Evolutionary conservation across 1,284 basidiomycete genomes (phyloP).

Genomic region (Ustilago nuda): DNA sequence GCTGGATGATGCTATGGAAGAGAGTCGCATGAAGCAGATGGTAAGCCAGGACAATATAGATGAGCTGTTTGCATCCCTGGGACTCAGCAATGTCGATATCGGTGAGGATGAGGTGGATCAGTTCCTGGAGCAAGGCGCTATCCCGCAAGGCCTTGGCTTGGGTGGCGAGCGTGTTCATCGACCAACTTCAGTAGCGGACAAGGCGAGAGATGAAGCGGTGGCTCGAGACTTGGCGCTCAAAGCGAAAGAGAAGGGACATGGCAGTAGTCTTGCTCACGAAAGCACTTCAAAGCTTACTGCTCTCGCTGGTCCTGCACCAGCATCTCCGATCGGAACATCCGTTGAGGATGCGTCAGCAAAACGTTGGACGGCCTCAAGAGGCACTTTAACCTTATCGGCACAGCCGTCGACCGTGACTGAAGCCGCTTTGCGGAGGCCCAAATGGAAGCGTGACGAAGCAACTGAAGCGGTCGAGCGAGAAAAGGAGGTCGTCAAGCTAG

Average conservation of each 20-base stretch:
- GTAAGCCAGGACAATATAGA: constrained; percentile 57
- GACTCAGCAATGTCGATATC: constrained; percentile 60
- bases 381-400: background rate
- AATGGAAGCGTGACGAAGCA: constrained; percentile 4
- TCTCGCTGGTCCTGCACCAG: constrained; percentile 13
- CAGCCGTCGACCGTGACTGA: constrained; percentile 4
- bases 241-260: constrained; percentile 46
- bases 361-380: constrained; percentile 3
- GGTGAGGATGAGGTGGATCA: constrained; percentile 62
- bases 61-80: constrained; percentile 62
- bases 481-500: background rate
- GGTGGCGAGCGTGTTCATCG: constrained; percentile 49
- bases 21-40: constrained; percentile 43
- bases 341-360: constrained; percentile 10
- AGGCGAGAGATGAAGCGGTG: constrained; percentile 51
- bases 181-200: constrained; percentile 46
- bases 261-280: constrained; percentile 18
- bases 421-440: constrained; percentile 1
- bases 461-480: constrained; percentile 2
- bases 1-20: constrained; percentile 51
- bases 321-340: constrained; percentile 14
- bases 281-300: background rate
- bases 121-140: constrained; percentile 57
- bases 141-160: constrained; percentile 49
- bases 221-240: constrained; percentile 48